These are phyloP conservation scores for Pulveroboletus sp. DNA, from an alignment of 768 basidiomycete genomes.

Conservation along the genomic window DNA sequence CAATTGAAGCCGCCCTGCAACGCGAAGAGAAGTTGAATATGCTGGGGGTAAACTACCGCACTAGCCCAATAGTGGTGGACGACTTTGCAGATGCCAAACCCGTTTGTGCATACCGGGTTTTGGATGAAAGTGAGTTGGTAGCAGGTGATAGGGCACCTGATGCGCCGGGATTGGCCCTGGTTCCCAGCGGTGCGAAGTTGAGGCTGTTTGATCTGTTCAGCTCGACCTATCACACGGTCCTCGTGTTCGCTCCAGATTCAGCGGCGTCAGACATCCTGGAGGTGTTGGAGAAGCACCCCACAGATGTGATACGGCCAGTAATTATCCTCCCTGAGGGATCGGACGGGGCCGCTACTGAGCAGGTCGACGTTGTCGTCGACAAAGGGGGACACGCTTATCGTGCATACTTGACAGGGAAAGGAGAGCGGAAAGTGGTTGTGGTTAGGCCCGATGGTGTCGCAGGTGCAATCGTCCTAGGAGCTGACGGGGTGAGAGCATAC, in stretches of 20 bases:
- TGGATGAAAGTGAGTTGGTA: conserved; percentile 3
- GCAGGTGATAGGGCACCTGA: conserved; percentile 16
- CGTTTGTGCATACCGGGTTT: conserved; percentile 4
- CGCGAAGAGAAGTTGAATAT: conserved; percentile 30
- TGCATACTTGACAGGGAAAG: conserved; percentile 33
- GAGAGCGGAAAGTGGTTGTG: conserved; percentile 33
- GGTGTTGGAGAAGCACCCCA: conserved; percentile 4
- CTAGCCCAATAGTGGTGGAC: conserved; percentile 48
- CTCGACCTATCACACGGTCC: conserved; percentile 17
- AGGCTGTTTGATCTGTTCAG: conserved; percentile 8
- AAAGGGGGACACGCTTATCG: conserved; percentile 37
- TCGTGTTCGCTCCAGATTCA: conserved; percentile 24
- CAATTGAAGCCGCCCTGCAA: background rate
- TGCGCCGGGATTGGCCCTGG: conserved; percentile 5
- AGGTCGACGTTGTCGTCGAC: conserved; percentile 37
- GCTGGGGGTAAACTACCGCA: conserved; percentile 54
- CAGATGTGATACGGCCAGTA: conserved; percentile 2
- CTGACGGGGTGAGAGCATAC: conserved; percentile 15
- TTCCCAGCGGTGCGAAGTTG: background rate
- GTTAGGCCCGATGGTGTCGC: conserved; percentile 45
- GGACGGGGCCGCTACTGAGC: background rate
- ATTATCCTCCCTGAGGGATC: conserved; percentile 15
- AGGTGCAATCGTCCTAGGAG: conserved; percentile 30
- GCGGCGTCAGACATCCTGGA: conserved; percentile 7
- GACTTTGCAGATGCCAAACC: conserved; percentile 3